Base-by-base conservation (phyloP, 2,329 filamentous ascomycete species). In the Venturia effusa region DNA sequence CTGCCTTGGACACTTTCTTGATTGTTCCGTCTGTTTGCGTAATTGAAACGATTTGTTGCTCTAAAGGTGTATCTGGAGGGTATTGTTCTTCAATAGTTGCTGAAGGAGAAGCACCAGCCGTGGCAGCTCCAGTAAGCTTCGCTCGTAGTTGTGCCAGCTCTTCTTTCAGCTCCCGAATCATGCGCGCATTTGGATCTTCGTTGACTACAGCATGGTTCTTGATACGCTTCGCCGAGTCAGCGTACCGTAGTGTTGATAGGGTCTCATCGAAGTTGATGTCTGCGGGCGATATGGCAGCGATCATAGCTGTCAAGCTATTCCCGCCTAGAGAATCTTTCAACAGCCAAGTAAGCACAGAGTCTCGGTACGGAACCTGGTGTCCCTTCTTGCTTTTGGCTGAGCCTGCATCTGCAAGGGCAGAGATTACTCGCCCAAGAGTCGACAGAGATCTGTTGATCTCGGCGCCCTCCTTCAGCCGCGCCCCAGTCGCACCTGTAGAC, bases 121-220 rank as follows among this genome's bases (percentile, higher is more conserved):
- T 77, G 17, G 73, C 74, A 17, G 73, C 77, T 19, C 77, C 77
- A 6, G 78, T 81, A 39, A 99, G 83, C 73, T 99, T 97, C 70
- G 90, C 88, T 70, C 94, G 84, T 64, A 99, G 80, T 66, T 96
- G 81, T 1, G 90, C 85, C 65, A 99, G 77, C 72, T 99, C 94
- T 74, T 99, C 94, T 74, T 99, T 99, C 67, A 99, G 80, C 73
- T 99, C 94, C 74, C 94, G 84, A 68, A 99, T 97, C 94, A 99
- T 99, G 70, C 94, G 89, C 66, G 94, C 94, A 73, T 99, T 99
- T 59, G 94, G 93, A 77, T 99, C 94, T 75, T 99, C 94, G 79
- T 99, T 99, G 75, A 99, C 89, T 61, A 99, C 94, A 64, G 94
- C 94, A 75, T 99, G 94, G 78, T 99, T 99, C 90, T 97, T 97